Evolutionary conservation across 345 rosid species (phyloP).

Genomic region (Physaria fendleri): DNA sequence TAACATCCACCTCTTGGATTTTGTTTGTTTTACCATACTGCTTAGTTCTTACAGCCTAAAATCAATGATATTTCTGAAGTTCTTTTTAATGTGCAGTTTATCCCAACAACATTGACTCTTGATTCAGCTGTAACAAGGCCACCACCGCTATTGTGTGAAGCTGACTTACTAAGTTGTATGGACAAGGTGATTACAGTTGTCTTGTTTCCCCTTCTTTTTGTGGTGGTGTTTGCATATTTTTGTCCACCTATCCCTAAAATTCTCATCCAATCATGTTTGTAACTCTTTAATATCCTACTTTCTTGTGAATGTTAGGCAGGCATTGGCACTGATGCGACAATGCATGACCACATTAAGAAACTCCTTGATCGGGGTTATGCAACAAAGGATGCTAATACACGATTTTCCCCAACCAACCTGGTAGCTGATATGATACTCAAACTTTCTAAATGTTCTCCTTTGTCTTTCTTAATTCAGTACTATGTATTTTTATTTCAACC

Average conservation of each 20-base stretch:
- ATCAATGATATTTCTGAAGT: conserved; percentile 9
- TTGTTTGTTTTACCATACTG: not conserved
- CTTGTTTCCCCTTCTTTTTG: not conserved
- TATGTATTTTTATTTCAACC: not conserved
- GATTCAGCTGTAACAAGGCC: conserved; percentile 94
- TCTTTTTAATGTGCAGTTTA: conserved; percentile 54
- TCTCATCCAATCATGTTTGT: not conserved
- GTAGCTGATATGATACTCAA: conserved; percentile 35
- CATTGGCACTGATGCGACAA: conserved; percentile 98
- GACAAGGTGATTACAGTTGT: conserved; percentile 62
- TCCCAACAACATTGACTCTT: conserved; percentile 73
- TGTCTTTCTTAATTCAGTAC: not conserved
- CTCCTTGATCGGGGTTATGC: conserved; percentile 93
- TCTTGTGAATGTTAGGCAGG: conserved; percentile 56
- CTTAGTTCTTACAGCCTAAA: conserved; percentile 9
- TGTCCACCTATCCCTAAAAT: conserved; percentile 5
- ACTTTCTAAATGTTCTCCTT: not conserved
- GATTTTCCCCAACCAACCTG: conserved; percentile 86
- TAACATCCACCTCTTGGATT: not conserved
- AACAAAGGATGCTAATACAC: conserved; percentile 78
- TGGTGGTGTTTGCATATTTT: conserved; percentile 4
- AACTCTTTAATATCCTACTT: not conserved
- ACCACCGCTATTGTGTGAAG: conserved; percentile 86
- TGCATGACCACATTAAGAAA: conserved; percentile 99
- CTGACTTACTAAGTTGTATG: conserved; percentile 91